Evolutionary conservation across 805 yeast species (phyloP).

Genomic region (Saturnispora sanitii): DNA sequence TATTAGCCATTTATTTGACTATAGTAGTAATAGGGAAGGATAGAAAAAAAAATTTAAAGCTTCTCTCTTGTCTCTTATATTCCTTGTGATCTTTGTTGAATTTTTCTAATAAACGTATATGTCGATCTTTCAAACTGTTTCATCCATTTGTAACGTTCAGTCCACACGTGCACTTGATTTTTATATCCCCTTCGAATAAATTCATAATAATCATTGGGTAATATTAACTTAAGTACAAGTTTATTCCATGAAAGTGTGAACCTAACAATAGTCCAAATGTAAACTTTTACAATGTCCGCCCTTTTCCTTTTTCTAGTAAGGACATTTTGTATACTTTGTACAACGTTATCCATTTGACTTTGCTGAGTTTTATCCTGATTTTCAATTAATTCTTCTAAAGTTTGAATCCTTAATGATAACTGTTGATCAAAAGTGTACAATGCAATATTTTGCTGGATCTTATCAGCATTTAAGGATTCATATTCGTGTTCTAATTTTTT

Average conservation of each 20-base stretch:
- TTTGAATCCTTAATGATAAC: slow-evolving; percentile 9
- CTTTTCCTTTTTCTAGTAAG: neutral
- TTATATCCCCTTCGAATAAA: neutral
- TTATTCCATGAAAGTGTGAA: neutral
- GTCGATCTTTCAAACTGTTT: neutral
- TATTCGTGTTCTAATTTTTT: slow-evolving; percentile 5
- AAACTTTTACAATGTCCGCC: slow-evolving; percentile 1
- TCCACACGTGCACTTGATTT: neutral
- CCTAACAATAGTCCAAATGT: neutral
- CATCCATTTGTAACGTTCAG: neutral
- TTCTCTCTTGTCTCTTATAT: neutral
- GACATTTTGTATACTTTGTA: neutral
- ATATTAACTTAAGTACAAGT: neutral
- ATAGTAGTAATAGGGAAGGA: neutral
- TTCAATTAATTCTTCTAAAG: slow-evolving; percentile 7
- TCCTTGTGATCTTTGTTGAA: neutral
- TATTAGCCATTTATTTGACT: slow-evolving; percentile 75
- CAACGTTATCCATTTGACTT: neutral
- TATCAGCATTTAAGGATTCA: slow-evolving; percentile 1
- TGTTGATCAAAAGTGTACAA: slow-evolving; percentile 10
- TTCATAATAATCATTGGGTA: neutral
- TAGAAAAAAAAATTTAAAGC: neutral
- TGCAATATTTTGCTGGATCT: slow-evolving; percentile 10
- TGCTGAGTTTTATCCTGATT: slow-evolving; percentile 2
- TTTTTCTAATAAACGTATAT: neutral